Evolutionary conservation across 495 filamentous ascomycete species (phyloP).

Genomic region (Gamarada debralockiae): DNA sequence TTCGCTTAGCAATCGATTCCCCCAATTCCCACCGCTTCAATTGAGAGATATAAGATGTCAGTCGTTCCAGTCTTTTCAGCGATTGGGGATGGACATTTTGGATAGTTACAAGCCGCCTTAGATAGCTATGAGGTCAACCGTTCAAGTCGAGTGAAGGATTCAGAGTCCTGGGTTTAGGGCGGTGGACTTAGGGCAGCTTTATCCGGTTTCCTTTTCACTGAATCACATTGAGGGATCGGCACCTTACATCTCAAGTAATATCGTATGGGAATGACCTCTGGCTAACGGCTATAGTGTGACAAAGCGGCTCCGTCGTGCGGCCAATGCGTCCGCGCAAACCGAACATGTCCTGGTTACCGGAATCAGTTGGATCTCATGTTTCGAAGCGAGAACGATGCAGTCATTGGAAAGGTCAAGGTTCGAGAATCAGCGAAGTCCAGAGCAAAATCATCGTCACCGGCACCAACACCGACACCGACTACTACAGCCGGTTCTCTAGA

Average conservation of each 20-base stretch:
- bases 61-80: too few species aligned
- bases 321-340: conserved; percentile 59
- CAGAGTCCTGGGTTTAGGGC: too few species aligned
- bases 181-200: too few species aligned
- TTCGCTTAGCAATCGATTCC: too few species aligned
- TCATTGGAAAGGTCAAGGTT: conserved; percentile 55
- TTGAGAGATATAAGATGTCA: too few species aligned
- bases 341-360: conserved; percentile 67
- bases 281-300: conserved; percentile 52
- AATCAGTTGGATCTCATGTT: conserved; percentile 70
- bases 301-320: conserved; percentile 59
- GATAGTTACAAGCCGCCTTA: too few species aligned
- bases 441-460: conserved; percentile 2
- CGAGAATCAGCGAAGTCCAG: conserved; percentile 35
- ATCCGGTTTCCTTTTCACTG: background rate
- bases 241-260: background rate
- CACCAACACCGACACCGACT: too few species aligned
- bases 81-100: too few species aligned
- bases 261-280: background rate
- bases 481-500: background rate
- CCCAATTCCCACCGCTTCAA: too few species aligned
- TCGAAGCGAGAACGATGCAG: conserved; percentile 65
- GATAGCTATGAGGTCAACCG: too few species aligned
- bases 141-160: too few species aligned
- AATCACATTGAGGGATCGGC: too few species aligned